Evolutionary conservation across 495 filamentous ascomycete genomes (phyloP).

Genomic region (Durotheca rogersii): DNA sequence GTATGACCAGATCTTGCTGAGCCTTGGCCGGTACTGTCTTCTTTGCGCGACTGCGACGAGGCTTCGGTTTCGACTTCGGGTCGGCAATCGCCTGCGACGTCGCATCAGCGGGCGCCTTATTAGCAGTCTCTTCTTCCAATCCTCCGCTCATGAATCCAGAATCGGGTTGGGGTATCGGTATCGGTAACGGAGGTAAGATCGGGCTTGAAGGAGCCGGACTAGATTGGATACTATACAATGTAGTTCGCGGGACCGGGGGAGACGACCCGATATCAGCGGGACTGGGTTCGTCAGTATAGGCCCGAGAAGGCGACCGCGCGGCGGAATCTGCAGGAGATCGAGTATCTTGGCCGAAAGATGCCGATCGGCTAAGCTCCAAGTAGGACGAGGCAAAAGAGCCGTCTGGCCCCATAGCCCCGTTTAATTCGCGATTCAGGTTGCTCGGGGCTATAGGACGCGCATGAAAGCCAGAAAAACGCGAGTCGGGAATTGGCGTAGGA

Average conservation of each 20-base stretch:
- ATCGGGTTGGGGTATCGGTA: slow-evolving; percentile 54
- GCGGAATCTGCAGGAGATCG: slow-evolving; percentile 49
- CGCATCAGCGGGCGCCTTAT: slow-evolving; percentile 33
- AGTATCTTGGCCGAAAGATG: slow-evolving; percentile 38
- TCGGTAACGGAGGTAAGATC: slow-evolving; percentile 62
- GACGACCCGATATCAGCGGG: slow-evolving; percentile 72
- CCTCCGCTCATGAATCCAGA: slow-evolving; percentile 81
- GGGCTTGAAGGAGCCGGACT: slow-evolving; percentile 70
- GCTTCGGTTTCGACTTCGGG: slow-evolving; percentile 33
- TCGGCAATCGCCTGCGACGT: slow-evolving; percentile 1
- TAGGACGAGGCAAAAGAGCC: slow-evolving; percentile 13
- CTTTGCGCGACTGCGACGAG: slow-evolving; percentile 38
- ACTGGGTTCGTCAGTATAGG: slow-evolving; percentile 55
- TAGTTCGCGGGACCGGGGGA: slow-evolving; percentile 65
- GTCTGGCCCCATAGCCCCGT: slow-evolving; percentile 11
- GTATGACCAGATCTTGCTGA: slow-evolving; percentile 38
- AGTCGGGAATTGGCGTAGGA: slow-evolving; percentile 74
- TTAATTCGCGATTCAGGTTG: slow-evolving; percentile 27
- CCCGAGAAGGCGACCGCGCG: slow-evolving; percentile 57
- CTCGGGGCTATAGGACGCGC: slow-evolving; percentile 20
- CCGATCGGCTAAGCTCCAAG: slow-evolving; percentile 21
- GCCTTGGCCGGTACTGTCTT: slow-evolving; percentile 27
- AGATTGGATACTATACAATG: slow-evolving; percentile 45
- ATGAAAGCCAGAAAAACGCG: slow-evolving; percentile 28
- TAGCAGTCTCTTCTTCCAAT: slow-evolving; percentile 53